Conservation (phyloP, 495 filamentous ascomycete genomes). For the Eremomyces bilateralis region DNA sequence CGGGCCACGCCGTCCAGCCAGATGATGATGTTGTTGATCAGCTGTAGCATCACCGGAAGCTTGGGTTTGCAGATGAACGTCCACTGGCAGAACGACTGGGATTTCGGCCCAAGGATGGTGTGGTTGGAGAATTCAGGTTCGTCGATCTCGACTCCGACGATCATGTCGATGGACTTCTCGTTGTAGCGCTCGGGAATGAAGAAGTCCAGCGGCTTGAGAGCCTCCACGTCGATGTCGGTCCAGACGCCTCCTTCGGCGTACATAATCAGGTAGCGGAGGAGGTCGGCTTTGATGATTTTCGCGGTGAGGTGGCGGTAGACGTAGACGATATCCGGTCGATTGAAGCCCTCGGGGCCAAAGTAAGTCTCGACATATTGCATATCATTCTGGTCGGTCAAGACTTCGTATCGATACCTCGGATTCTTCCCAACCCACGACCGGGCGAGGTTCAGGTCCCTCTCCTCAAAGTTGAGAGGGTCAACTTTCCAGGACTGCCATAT, state of each 20-base stretch:
- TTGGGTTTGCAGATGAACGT: constrained; percentile 41
- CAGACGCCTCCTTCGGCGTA: constrained; percentile 30
- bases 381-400: constrained; percentile 39
- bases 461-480: constrained; percentile 32
- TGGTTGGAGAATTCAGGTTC: constrained; percentile 37
- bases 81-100: constrained; percentile 45
- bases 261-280: constrained; percentile 32
- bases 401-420: constrained; percentile 37
- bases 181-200: constrained; percentile 25
- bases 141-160: constrained; percentile 44
- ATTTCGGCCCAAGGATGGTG: constrained; percentile 38
- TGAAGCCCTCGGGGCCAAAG: constrained; percentile 32
- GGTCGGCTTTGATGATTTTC: constrained; percentile 33
- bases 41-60: constrained; percentile 36
- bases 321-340: constrained; percentile 37
- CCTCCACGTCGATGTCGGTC: constrained; percentile 29
- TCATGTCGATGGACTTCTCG: constrained; percentile 31
- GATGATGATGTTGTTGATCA: constrained; percentile 35
- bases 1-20: constrained; percentile 34
- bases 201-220: constrained; percentile 21
- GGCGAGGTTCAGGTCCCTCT: constrained; percentile 28
- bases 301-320: constrained; percentile 33
- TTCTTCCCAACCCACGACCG: constrained; percentile 36
- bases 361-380: constrained; percentile 34
- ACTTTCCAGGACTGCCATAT: constrained; percentile 54